Conservation (phyloP, 2,329 filamentous ascomycete genomes). For the Chaetomium strumarium region DNA sequence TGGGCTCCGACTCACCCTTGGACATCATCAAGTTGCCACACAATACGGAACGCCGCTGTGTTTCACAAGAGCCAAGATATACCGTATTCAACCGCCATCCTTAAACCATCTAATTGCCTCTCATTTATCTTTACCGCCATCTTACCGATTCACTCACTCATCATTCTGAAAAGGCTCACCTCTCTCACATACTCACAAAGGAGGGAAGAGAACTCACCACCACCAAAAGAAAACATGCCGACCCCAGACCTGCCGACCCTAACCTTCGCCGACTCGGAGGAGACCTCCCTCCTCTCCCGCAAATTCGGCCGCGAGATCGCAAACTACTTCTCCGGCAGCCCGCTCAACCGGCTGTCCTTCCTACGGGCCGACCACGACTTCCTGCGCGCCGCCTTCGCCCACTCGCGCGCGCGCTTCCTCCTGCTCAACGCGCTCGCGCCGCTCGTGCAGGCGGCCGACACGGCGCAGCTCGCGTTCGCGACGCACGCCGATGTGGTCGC, state of each 20-base stretch:
- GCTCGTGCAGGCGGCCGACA: slow-evolving; percentile 50
- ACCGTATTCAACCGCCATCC: too few species aligned
- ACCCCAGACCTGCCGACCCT: slow-evolving; percentile 37
- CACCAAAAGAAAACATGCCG: slow-evolving; percentile 15
- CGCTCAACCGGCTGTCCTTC: slow-evolving; percentile 74
- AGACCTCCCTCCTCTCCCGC: slow-evolving; percentile 59
- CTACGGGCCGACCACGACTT: slow-evolving; percentile 66
- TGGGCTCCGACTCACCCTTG: too few species aligned
- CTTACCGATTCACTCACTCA: too few species aligned
- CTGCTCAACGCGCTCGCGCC: slow-evolving; percentile 75
- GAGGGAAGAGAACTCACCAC: too few species aligned
- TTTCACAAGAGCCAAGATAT: too few species aligned
- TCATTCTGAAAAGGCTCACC: too few species aligned
- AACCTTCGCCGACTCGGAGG: slow-evolving; percentile 38
- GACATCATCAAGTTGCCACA: too few species aligned
- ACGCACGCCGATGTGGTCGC: slow-evolving; percentile 61
- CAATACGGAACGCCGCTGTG: too few species aligned
- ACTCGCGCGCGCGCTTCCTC: slow-evolving; percentile 65
- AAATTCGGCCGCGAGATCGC: slow-evolving; percentile 75
- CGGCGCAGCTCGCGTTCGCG: slow-evolving; percentile 60
- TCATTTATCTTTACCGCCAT: too few species aligned
- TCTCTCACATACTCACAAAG: too few species aligned
- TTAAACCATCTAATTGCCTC: too few species aligned
- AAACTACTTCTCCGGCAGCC: slow-evolving; percentile 79
- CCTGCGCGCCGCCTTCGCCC: slow-evolving; percentile 59